A percentile compares a stretch with the other conserved stretches of the same genome.
phyloP scores from a whole-genome alignment of 2,329 filamentous ascomycete species.

The Paraphoma sp. region DNA sequence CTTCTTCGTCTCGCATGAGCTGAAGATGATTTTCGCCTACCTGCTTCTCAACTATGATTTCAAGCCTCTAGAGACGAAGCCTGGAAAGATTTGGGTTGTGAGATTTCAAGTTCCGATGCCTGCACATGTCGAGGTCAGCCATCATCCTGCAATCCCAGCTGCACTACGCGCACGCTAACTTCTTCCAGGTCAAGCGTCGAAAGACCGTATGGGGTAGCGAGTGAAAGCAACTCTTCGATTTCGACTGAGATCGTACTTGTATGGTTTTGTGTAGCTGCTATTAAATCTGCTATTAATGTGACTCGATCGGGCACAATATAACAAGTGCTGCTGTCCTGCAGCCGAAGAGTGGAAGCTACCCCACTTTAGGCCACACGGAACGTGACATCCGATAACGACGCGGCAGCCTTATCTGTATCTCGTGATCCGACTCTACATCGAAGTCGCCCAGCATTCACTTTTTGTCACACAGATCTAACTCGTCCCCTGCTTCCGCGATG shows the following conservation, averaged over 20 bases:
- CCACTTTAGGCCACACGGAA: background rate
- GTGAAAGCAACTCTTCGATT: background rate
- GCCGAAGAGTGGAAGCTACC: background rate
- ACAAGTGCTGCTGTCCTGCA: too few relatives aligned
- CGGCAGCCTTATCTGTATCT: background rate
- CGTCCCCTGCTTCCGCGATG: conserved; percentile 1
- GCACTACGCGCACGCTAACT: background rate
- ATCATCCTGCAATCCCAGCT: background rate
- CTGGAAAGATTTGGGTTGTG: conserved; percentile 25
- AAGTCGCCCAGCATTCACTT: too few relatives aligned
- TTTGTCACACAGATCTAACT: background rate
- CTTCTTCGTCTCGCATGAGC: conserved; percentile 46
- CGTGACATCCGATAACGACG: too few relatives aligned
- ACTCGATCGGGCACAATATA: too few relatives aligned
- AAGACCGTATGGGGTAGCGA: conserved; percentile 10
- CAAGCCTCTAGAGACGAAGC: conserved; percentile 29
- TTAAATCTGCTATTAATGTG: too few relatives aligned
- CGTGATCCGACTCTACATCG: background rate
- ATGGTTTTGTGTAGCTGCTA: too few relatives aligned
- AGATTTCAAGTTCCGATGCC: conserved; percentile 13
- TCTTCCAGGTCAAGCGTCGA: conserved; percentile 5
- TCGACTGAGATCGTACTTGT: background rate
- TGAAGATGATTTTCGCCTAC: conserved; percentile 48
- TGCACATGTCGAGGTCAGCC: conserved; percentile 6
- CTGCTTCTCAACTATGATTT: conserved; percentile 49